These are phyloP conservation scores for Hysterium pulicare DNA, from an alignment of 2,329 filamentous ascomycete species.

Conservation along the genomic window DNA sequence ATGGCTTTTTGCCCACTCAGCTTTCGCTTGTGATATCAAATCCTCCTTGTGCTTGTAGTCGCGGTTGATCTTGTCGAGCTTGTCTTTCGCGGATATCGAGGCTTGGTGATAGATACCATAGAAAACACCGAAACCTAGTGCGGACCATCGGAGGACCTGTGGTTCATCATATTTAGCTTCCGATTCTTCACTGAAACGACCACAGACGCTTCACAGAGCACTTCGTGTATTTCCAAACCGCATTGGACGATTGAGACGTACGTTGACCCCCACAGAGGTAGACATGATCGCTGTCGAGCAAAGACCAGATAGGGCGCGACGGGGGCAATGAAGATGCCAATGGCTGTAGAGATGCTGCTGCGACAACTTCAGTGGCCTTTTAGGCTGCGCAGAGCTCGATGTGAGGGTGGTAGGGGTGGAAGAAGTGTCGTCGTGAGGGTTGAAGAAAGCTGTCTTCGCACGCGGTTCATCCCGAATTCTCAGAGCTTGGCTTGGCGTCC, in stretches of 20 bases:
- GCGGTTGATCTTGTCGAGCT: slow-evolving; percentile 66
- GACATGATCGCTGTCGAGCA: slow-evolving; percentile 34
- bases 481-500: no score
- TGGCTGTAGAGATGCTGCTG: no score
- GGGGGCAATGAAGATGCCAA: slow-evolving; percentile 13
- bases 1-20: slow-evolving; percentile 80
- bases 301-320: slow-evolving; percentile 6
- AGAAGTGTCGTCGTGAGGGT: slow-evolving; percentile 21
- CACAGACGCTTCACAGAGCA: background rate
- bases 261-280: slow-evolving; percentile 51
- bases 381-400: slow-evolving; percentile 20
- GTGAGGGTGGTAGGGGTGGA: slow-evolving; percentile 16
- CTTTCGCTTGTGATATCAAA: slow-evolving; percentile 90
- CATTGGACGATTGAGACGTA: slow-evolving; percentile 42
- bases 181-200: background rate
- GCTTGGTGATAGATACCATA: slow-evolving; percentile 96
- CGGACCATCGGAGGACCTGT: slow-evolving; percentile 95
- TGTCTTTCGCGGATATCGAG: slow-evolving; percentile 69
- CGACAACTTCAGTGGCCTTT: slow-evolving; percentile 13
- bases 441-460: slow-evolving; percentile 18
- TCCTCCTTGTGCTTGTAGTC: slow-evolving; percentile 89
- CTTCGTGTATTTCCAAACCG: slow-evolving; percentile 22
- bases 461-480: slow-evolving; percentile 22
- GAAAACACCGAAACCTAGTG: slow-evolving; percentile 84
- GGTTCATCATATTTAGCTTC: slow-evolving; percentile 19